These are phyloP conservation scores for Fraxinus paxiana DNA, from an alignment of 305 asterid species.

Conservation along the genomic window DNA sequence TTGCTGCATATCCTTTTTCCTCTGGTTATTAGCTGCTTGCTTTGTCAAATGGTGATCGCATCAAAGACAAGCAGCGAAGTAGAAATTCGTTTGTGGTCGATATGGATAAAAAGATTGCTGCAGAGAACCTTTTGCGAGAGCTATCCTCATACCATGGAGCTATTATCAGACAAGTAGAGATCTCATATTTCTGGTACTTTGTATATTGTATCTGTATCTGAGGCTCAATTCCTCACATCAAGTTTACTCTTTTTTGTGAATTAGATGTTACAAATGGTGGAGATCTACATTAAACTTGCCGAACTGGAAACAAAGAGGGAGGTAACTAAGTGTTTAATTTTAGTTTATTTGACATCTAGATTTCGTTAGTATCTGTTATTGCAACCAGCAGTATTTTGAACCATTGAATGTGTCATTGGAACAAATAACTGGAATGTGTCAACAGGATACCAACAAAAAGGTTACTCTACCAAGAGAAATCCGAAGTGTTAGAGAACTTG, in stretches of 20 bases:
- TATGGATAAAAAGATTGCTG: constrained; percentile 88
- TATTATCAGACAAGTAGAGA: constrained; percentile 64
- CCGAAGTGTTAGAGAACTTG: constrained; percentile 81
- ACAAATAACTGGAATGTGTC: constrained; percentile 26
- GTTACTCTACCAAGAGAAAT: constrained; percentile 82
- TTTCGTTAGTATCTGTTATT: constrained; percentile 16
- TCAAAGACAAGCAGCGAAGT: constrained; percentile 96
- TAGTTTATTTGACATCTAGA: constrained; percentile 8
- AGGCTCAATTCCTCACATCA: constrained; percentile 15
- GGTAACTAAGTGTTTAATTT: constrained; percentile 41
- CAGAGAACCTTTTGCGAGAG: constrained; percentile 83
- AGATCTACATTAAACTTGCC: constrained; percentile 94
- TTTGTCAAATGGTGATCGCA: constrained; percentile 92
- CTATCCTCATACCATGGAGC: constrained; percentile 71
- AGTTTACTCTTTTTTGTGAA: constrained; percentile 23
- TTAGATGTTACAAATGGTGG: constrained; percentile 98
- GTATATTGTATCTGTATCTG: constrained; percentile 7
- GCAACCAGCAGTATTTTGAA: constrained; percentile 9
- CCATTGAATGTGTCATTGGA: constrained; percentile 11
- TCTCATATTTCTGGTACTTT: constrained; percentile 27
- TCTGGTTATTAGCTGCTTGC: constrained; percentile 69
- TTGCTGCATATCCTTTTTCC: constrained; percentile 13
- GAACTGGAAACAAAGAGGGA: constrained; percentile 93
- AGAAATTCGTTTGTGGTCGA: constrained; percentile 91
- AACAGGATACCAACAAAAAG: constrained; percentile 85